Conservation (phyloP, 768 basidiomycete genomes). For the Lentinula sp. region DNA sequence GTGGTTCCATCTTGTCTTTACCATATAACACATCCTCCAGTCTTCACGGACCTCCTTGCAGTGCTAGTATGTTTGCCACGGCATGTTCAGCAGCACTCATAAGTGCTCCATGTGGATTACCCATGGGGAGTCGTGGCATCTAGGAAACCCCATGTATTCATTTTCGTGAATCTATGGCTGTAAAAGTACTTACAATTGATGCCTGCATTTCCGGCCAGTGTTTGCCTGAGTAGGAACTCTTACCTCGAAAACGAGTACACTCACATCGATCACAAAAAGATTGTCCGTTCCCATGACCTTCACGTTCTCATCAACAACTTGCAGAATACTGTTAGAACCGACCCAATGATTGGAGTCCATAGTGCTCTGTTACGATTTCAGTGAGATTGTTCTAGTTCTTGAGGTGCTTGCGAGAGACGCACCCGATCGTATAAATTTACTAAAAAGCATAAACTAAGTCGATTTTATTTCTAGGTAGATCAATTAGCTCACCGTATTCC, state of each 20-base stretch:
- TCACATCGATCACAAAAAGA: constrained; percentile 47
- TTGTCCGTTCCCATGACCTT: constrained; percentile 47
- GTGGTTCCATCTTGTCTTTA: not conserved
- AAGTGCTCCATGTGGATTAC: constrained; percentile 51
- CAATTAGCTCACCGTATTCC: constrained; percentile 36
- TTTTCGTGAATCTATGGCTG: not conserved
- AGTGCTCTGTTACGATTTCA: constrained; percentile 29
- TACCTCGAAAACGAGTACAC: constrained; percentile 9
- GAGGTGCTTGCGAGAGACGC: not conserved
- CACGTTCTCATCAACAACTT: constrained; percentile 52
- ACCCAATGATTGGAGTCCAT: constrained; percentile 66
- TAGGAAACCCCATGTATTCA: constrained; percentile 10
- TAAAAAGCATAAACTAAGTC: not conserved
- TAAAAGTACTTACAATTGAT: constrained; percentile 23
- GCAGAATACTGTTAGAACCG: constrained; percentile 42
- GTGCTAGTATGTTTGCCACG: constrained; percentile 47
- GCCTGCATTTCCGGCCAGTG: constrained; percentile 16
- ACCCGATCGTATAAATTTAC: not conserved
- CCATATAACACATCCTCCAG: not conserved
- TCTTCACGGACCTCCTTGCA: constrained; percentile 43
- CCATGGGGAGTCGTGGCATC: constrained; percentile 49
- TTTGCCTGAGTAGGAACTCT: not conserved
- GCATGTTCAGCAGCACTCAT: constrained; percentile 58
- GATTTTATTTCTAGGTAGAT: not conserved
- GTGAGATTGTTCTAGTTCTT: not conserved